Evolutionary conservation across 257 asterid species (phyloP), one percentile per base, ranked within the genome.

Genomic region (Phtheirospermum japonicum): DNA sequence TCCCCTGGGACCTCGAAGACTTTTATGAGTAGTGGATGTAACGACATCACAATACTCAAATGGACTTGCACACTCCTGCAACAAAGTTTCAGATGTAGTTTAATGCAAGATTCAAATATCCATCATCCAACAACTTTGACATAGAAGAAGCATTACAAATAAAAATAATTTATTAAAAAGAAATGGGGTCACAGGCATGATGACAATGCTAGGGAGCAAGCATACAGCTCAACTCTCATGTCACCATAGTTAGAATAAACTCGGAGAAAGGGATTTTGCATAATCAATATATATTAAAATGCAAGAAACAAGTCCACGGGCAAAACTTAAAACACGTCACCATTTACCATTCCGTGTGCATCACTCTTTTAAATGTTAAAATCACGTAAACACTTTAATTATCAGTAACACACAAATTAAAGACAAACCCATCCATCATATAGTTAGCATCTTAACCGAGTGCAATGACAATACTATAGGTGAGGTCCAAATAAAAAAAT

Each of bases 1-100:
- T 43, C 94, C 95, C 61, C 95, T 82, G 6, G 97, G 97, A 64
- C 97, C 97, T 61, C 97, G 81, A 18, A 89, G 97, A 83, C 97
- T 89, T 77, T 89, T 86, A 70, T 89, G 97, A 10, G 97, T 89
- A 14, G 97, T 89, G 39, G 97, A 83, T 54, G 96, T 89, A 61
- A 89, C 93, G 50, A 89, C 53, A 70, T 89, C 93, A 73, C 96
- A 89, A 61, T 81, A 77, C 57, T 89, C 89, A 72, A 89, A 86
- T 49, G 97, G 97, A 65, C 81, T 88, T 14, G 67, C 77, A 69
- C 87, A 81, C 70, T 83, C 94, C 96, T 88, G 86, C 63, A 75
- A 42, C 53, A 60, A 28, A 59, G 62, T 9, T 42, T 39, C 20
- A 20, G 33, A 57, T 36, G 42, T 12, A 16, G 58, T 69, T 56